Conservation (phyloP, 2,329 filamentous ascomycete genomes). For the Neopestalotiopsis clavispora region DNA sequence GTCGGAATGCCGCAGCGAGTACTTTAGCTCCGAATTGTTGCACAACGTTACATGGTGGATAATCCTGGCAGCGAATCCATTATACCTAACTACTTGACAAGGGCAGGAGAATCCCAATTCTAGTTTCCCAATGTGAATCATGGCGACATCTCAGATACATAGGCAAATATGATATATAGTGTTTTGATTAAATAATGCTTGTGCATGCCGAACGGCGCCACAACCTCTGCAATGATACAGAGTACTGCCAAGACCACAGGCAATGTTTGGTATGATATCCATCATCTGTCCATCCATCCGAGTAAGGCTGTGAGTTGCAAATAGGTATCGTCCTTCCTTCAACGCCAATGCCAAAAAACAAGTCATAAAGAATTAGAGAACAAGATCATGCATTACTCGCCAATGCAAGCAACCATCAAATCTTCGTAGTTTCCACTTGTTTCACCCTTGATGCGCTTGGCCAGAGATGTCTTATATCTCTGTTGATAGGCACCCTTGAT, state of each 20-base stretch:
- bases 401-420: slow-evolving; percentile 73
- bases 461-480: slow-evolving; percentile 70
- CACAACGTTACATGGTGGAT: not conserved
- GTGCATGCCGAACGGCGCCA: not conserved
- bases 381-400: slow-evolving; percentile 41
- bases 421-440: slow-evolving; percentile 83
- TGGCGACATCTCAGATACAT: no score
- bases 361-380: not conserved
- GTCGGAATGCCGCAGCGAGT: not conserved
- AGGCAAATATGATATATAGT: no score
- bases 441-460: slow-evolving; percentile 76
- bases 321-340: slow-evolving; percentile 6
- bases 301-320: not conserved
- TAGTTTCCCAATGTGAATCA: no score
- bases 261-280: not conserved
- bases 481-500: slow-evolving; percentile 80
- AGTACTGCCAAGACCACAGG: not conserved
- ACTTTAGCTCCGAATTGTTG: not conserved
- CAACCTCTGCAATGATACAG: not conserved
- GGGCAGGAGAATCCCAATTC: not conserved
- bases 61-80: no score
- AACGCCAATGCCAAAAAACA: slow-evolving; percentile 11
- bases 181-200: not conserved
- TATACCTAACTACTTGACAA: not conserved
- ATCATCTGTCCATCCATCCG: not conserved